Percentiles rank a stretch among this genome's conserved stretches.
phyloP scores from a whole-genome alignment of 139 green algal species.

The Chlorella sp. region DNA sequence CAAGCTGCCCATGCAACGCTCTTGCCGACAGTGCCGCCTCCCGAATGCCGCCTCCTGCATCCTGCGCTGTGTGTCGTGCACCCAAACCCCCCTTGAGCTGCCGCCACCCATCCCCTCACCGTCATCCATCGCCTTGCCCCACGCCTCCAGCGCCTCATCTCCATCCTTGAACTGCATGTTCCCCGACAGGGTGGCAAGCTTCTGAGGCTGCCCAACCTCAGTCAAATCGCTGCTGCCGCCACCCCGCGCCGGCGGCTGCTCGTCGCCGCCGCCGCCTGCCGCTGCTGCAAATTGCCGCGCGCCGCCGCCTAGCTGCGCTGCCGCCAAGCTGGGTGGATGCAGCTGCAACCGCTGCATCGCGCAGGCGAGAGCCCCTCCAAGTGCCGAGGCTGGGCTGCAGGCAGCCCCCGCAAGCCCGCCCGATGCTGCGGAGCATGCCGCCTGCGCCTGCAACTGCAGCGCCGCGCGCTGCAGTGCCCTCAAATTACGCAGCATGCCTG shows the following conservation, averaged over 20 bases:
- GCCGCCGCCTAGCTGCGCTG: not conserved
- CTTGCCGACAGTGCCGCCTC: not conserved
- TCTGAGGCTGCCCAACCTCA: not conserved
- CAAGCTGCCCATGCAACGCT: not conserved
- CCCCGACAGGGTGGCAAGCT: constrained; percentile 3
- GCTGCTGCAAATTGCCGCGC: constrained; percentile 1
- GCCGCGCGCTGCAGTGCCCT: not conserved
- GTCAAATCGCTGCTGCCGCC: not conserved
- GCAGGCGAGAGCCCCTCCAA: not conserved
- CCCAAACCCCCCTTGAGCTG: too few species aligned
- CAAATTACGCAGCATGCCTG: not conserved
- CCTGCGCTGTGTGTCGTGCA: too few species aligned
- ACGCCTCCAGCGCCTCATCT: constrained; percentile 32
- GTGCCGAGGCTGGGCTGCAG: not conserved
- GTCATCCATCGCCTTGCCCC: constrained; percentile 46
- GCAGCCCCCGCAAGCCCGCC: not conserved
- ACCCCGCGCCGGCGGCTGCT: not conserved
- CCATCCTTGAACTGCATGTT: not conserved
- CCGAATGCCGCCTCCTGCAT: too few species aligned
- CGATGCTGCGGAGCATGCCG: not conserved
- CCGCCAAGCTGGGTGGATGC: not conserved
- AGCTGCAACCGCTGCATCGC: constrained; percentile 16
- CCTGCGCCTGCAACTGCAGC: constrained; percentile 2
- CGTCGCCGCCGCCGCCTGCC: not conserved
- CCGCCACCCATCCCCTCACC: constrained; percentile 17